A percentile compares a stretch with the other conserved stretches of the same genome.
Conservation (phyloP, 768 basidiomycete genomes). For the Phlegmacium glaucopus region DNA sequence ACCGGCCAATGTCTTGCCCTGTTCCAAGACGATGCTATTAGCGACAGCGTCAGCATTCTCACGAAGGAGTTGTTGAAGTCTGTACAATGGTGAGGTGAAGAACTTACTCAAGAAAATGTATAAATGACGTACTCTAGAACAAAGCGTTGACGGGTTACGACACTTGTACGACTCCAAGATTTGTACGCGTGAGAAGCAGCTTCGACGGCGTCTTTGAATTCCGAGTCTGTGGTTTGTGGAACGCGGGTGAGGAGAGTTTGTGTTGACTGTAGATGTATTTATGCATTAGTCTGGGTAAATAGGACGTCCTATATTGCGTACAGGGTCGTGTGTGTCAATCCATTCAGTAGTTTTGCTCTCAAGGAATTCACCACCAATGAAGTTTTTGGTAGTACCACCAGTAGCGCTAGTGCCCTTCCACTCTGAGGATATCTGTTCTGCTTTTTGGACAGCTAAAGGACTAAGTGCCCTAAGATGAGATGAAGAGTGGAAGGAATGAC, state of each 20-base stretch:
- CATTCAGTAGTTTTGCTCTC: slow-evolving; percentile 77
- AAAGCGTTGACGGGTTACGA: slow-evolving; percentile 84
- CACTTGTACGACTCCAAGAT: slow-evolving; percentile 82
- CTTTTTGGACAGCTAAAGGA: slow-evolving; percentile 53
- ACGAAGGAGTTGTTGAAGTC: slow-evolving; percentile 84
- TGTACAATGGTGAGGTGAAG: slow-evolving; percentile 25
- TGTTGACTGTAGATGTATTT: slow-evolving; percentile 56
- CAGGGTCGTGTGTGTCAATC: slow-evolving; percentile 89
- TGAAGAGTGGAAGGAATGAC: slow-evolving; percentile 43
- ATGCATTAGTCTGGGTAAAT: slow-evolving; percentile 2
- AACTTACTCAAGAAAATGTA: not conserved
- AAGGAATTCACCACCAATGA: slow-evolving; percentile 85
- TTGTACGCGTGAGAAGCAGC: slow-evolving; percentile 85
- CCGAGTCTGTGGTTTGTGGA: slow-evolving; percentile 79
- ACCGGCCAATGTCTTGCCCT: slow-evolving; percentile 93
- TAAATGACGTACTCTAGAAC: slow-evolving; percentile 72
- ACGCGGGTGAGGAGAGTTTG: slow-evolving; percentile 88
- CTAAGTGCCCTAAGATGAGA: slow-evolving; percentile 46
- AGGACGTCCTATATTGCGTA: slow-evolving; percentile 30
- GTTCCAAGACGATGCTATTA: slow-evolving; percentile 87
- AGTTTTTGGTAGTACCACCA: slow-evolving; percentile 90
- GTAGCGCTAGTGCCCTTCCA: slow-evolving; percentile 88
- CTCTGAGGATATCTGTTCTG: slow-evolving; percentile 64
- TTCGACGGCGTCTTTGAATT: slow-evolving; percentile 81
- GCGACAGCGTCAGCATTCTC: slow-evolving; percentile 85